These are phyloP conservation scores for Kokia cookei DNA, from an alignment of 441 rosid species.

Conservation along the genomic window DNA sequence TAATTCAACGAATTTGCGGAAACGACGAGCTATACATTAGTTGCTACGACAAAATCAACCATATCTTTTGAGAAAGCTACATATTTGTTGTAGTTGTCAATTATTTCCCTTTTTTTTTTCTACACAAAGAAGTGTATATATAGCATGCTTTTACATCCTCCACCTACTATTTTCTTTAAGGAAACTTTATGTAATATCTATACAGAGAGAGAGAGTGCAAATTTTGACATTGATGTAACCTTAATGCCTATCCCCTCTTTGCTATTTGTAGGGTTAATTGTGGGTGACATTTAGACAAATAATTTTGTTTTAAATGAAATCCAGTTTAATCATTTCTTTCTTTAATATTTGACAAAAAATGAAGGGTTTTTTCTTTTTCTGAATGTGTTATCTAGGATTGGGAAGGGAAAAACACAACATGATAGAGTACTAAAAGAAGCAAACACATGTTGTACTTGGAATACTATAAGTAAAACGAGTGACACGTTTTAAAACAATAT, in stretches of 20 bases:
- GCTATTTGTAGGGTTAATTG: not conserved
- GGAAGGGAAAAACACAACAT: not conserved
- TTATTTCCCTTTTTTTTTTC: no score
- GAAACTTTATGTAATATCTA: not conserved
- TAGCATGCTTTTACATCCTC: not conserved
- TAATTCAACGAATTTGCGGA: not conserved
- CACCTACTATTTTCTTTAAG: not conserved
- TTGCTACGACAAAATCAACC: not conserved
- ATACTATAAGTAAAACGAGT: not conserved
- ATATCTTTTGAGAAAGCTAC: not conserved
- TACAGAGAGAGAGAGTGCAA: not conserved
- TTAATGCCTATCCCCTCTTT: not conserved
- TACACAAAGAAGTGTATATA: no score
- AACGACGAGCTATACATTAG: not conserved
- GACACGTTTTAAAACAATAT: slow-evolving; percentile 14
- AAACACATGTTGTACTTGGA: not conserved
- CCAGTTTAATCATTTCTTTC: not conserved
- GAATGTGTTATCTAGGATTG: not conserved
- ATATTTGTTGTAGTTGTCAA: not conserved
- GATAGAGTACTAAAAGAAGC: not conserved
- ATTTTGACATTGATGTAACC: not conserved
- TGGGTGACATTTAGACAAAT: not conserved
- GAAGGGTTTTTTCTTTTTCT: no score
- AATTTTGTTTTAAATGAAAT: not conserved
- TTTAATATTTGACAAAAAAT: not conserved